These are phyloP conservation scores for Urostyla sp. DNA, from an alignment of 73 alveolate genomes.

Conservation along the genomic window DNA sequence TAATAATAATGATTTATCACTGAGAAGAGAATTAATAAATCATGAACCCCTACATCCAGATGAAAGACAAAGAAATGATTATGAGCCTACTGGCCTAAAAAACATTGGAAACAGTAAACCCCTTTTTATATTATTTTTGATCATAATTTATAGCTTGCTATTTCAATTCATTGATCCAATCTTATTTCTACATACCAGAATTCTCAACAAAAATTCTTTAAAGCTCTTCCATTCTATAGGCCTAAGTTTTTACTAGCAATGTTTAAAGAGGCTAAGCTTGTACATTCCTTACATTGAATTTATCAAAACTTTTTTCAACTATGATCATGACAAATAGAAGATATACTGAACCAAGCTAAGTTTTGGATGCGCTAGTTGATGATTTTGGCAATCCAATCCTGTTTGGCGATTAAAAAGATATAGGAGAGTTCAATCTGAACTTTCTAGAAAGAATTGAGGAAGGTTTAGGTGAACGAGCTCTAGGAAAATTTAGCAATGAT, in stretches of 20 bases:
- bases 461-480: slow-evolving; percentile 66
- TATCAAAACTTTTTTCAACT: slow-evolving; percentile 65
- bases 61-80: slow-evolving; percentile 63
- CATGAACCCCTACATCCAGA: slow-evolving; percentile 74
- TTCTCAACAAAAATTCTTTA: slow-evolving; percentile 71
- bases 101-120: slow-evolving; percentile 83
- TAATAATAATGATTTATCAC: too few relatives aligned
- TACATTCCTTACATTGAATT: neutral
- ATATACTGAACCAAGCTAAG: slow-evolving; percentile 82
- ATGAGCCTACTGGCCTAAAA: slow-evolving; percentile 80
- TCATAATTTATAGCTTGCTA: slow-evolving; percentile 74
- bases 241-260: neutral
- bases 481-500: slow-evolving; percentile 15
- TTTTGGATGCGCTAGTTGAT: slow-evolving; percentile 72
- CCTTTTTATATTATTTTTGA: neutral
- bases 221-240: neutral
- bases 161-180: slow-evolving; percentile 81
- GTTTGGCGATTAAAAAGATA: slow-evolving; percentile 88
- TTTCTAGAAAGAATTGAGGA: slow-evolving; percentile 82
- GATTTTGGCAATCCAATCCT: slow-evolving; percentile 78
- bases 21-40: slow-evolving; percentile 5
- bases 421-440: slow-evolving; percentile 86
- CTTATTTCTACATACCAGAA: slow-evolving; percentile 79
- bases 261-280: slow-evolving; percentile 57
- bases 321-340: slow-evolving; percentile 75